Percentiles rank a stretch among this genome's conserved stretches.
These are phyloP conservation scores for Tulasnella sp. DNA, from an alignment of 768 basidiomycete genomes.

Conservation along the genomic window DNA sequence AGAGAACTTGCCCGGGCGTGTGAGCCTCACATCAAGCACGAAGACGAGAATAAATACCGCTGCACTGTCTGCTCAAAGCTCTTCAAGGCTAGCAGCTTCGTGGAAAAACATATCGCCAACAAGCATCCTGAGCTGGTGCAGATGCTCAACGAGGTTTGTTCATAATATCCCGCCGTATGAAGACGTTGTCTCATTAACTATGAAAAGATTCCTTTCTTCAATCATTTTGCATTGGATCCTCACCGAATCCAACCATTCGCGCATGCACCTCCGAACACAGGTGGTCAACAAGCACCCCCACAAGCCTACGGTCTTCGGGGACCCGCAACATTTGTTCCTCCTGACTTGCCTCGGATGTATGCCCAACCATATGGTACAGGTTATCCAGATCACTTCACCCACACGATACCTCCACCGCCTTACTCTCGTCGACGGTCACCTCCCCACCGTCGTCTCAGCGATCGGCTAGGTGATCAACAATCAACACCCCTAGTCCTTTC, in stretches of 20 bases:
- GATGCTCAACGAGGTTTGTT: constrained; percentile 66
- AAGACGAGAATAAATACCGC: constrained; percentile 93
- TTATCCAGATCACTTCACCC: neutral
- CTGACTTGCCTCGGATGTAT: neutral
- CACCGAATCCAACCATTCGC: constrained; percentile 78
- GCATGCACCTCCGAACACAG: constrained; percentile 63
- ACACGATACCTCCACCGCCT: constrained; percentile 5
- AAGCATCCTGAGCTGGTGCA: constrained; percentile 85
- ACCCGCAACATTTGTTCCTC: too few relatives aligned
- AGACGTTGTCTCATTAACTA: constrained; percentile 16
- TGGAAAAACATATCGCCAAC: constrained; percentile 93
- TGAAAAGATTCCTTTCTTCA: constrained; percentile 71
- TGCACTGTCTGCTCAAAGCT: constrained; percentile 95
- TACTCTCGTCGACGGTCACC: constrained; percentile 11
- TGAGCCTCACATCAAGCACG: constrained; percentile 76
- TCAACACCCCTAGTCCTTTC: constrained; percentile 36
- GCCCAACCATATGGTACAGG: neutral
- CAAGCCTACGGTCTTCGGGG: constrained; percentile 72
- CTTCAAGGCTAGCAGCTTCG: constrained; percentile 93
- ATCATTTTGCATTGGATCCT: constrained; percentile 93
- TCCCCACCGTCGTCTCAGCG: constrained; percentile 46
- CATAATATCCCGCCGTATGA: neutral
- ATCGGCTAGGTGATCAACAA: constrained; percentile 60
- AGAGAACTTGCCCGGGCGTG: constrained; percentile 74
- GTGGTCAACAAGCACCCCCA: constrained; percentile 59